A percentile compares a stretch with the other conserved stretches of the same genome.
Conservation (phyloP, 2,329 filamentous ascomycete genomes). For the Ophiostoma quercus region DNA sequence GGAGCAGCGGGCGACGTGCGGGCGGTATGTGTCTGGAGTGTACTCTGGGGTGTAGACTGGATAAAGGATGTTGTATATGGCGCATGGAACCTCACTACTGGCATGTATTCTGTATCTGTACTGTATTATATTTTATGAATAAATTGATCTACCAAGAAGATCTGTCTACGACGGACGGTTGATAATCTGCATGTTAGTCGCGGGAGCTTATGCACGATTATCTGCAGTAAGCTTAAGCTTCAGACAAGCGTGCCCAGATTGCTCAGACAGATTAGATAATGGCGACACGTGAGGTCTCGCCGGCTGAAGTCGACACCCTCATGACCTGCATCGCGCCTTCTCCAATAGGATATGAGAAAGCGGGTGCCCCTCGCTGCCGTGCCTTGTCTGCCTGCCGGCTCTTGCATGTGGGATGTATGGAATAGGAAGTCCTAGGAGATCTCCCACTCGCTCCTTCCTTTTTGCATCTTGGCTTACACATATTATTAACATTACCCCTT, state of each 20-base stretch:
- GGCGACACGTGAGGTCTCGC: neutral
- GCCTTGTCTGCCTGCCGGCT: neutral
- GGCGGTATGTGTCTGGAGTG: slow-evolving; percentile 72
- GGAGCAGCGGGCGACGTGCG: slow-evolving; percentile 86
- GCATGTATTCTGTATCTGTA: neutral
- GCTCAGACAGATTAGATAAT: neutral
- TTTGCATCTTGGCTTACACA: neutral
- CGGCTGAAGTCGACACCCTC: neutral
- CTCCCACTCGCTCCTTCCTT: neutral
- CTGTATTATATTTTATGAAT: neutral
- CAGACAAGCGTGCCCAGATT: neutral
- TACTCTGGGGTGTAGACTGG: slow-evolving; percentile 54
- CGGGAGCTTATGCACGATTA: slow-evolving; percentile 8
- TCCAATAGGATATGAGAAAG: neutral
- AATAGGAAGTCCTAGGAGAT: neutral
- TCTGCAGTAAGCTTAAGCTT: neutral
- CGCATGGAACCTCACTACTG: slow-evolving; percentile 5
- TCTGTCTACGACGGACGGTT: too few relatives aligned
- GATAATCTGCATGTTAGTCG: neutral
- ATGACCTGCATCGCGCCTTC: slow-evolving; percentile 2
- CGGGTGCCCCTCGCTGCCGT: slow-evolving; percentile 2
- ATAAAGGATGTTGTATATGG: neutral
- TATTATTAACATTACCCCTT: neutral
- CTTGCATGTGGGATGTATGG: neutral
- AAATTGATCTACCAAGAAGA: too few relatives aligned